Conservation (phyloP, 177 flowering plant genomes). For the Vitis hybrid region DNA sequence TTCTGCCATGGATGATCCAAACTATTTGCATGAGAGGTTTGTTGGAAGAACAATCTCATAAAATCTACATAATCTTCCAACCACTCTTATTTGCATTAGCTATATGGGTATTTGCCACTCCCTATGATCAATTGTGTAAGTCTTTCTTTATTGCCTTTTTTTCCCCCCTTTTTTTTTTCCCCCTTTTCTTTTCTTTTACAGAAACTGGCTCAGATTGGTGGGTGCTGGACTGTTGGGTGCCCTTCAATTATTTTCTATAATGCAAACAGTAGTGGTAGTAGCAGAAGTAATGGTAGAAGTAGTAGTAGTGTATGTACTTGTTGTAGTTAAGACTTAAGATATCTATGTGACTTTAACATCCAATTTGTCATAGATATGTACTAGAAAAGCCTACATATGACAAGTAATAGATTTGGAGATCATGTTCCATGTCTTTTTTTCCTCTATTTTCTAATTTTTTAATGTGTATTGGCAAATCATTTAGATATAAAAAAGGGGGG, state of each 20-base stretch:
- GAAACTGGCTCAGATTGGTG: neutral
- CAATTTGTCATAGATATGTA: conserved; percentile 9
- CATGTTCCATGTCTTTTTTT: conserved; percentile 17
- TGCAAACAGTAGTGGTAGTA: neutral
- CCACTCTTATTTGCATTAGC: neutral
- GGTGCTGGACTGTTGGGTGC: neutral
- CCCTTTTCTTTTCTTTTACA: neutral
- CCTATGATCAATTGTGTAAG: neutral
- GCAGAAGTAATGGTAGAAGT: neutral
- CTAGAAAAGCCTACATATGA: conserved; percentile 14
- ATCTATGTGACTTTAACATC: conserved; percentile 8
- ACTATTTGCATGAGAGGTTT: no score
- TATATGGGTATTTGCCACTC: no score
- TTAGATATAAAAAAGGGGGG: neutral
- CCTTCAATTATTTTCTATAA: neutral
- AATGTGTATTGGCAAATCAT: conserved; percentile 13
- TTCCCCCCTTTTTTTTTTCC: neutral
- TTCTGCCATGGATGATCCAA: no score
- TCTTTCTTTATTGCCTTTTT: neutral
- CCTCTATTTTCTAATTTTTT: neutral
- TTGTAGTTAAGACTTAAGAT: neutral
- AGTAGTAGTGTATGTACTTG: conserved; percentile 1
- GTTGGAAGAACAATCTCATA: neutral
- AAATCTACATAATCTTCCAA: no score
- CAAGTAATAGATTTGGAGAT: conserved; percentile 20